These are phyloP conservation scores for Corylus heterophylla DNA, from an alignment of 306 rosid genomes.

Conservation along the genomic window DNA sequence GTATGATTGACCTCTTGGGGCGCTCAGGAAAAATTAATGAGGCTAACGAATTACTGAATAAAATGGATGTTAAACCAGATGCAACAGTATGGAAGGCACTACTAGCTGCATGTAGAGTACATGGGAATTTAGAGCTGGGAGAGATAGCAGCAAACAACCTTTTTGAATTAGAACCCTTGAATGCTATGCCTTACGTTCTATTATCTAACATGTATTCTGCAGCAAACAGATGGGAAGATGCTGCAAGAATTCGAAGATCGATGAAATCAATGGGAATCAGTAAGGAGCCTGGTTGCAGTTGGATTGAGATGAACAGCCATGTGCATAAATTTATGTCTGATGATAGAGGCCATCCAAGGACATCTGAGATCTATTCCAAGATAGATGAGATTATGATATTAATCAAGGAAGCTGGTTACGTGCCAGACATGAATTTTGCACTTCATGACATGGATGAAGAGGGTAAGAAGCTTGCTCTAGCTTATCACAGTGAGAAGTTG, in stretches of 20 bases:
- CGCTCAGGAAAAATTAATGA: conserved; percentile 71
- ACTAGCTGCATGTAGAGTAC: conserved; percentile 85
- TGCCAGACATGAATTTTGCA: conserved; percentile 71
- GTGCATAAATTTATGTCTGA: conserved; percentile 76
- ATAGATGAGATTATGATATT: conserved; percentile 55
- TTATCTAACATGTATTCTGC: conserved; percentile 80
- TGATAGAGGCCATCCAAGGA: conserved; percentile 71
- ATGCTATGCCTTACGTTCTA: conserved; percentile 69
- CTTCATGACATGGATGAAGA: conserved; percentile 83
- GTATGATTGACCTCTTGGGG: conserved; percentile 88
- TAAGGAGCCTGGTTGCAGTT: conserved; percentile 91
- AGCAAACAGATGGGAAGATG: conserved; percentile 70
- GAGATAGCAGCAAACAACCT: conserved; percentile 73
- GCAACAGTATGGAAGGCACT: conserved; percentile 90
- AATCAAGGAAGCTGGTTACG: conserved; percentile 75
- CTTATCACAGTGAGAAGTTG: conserved; percentile 81
- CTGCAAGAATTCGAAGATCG: conserved; percentile 60
- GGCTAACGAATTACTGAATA: conserved; percentile 60
- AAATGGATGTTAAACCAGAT: conserved; percentile 76
- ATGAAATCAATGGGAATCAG: conserved; percentile 80
- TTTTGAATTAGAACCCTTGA: conserved; percentile 62
- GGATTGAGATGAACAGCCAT: conserved; percentile 67
- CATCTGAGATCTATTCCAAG: conserved; percentile 68
- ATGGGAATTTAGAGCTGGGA: conserved; percentile 74
- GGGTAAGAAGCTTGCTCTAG: conserved; percentile 71